Base-by-base conservation (phyloP, 495 filamentous ascomycete species). In the Hypoxylon rickii region DNA sequence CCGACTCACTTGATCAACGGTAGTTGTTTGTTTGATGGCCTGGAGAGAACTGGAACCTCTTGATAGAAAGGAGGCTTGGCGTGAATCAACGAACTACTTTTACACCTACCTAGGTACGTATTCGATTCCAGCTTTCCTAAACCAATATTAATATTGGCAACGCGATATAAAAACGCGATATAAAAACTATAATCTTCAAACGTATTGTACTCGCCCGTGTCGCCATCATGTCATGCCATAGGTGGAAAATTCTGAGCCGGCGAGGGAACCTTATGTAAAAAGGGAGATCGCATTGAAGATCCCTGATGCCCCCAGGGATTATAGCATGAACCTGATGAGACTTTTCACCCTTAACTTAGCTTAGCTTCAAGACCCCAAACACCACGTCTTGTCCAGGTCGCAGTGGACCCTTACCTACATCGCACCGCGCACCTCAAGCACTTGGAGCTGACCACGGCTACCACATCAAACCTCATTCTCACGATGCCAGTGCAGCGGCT, bases 351-450 rank as follows among this genome's bases (percentile, higher is more conserved):
- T 24, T 2, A 12, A 46, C n/a, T n/a, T 42, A 13, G 7, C 51
- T 33, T 36, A 21, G 26, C 44, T 3, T 33, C 20, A 12, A 39
- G 33, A 20, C 15, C 22, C 16, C 34, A 11, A 31, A 31, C 3
- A 33, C 13, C 8, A 31, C 40, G 20, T 11, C 43, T 26, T 26
- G 17, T 46, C 47, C 26, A 51, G 55, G 31, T 42, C 33, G 17
- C 19, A 15, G 40, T 20, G 24, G 17, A 15, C 19, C 42, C 37
- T 31, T 32, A 32, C 36, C 29, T 26, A 24, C 42, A 10, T 51
- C 34, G 29, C n/a, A n/a, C n/a, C n/a, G n/a, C n/a, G n/a, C n/a
- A n/a, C n/a, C n/a, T n/a, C n/a, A n/a, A n/a, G n/a, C n/a, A n/a
- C n/a, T n/a, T n/a, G n/a, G n/a, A n/a, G n/a, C n/a, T n/a, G n/a